Evolutionary conservation across 305 asterid genomes (phyloP).

Genomic region (Euphrasia arctica): DNA sequence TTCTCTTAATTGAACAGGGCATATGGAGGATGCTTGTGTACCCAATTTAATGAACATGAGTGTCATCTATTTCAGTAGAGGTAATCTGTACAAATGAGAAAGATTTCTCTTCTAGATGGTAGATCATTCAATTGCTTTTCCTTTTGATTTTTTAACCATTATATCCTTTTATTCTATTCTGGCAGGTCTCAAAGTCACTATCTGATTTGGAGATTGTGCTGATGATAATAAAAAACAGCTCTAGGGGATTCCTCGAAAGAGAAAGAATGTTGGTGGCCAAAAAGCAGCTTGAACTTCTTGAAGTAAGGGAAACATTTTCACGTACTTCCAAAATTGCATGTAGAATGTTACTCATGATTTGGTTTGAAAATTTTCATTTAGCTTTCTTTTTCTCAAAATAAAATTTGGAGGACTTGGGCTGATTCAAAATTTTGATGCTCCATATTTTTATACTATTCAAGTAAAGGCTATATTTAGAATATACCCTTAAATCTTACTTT

Average conservation of each 20-base stretch:
- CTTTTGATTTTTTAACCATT: not conserved
- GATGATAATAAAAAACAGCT: conserved; percentile 75
- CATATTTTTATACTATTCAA: no score
- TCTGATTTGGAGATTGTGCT: conserved; percentile 87
- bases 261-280: conserved; percentile 62
- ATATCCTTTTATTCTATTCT: conserved; percentile 13
- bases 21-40: no score
- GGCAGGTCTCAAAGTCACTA: no score
- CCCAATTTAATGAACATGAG: no score
- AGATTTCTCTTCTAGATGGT: no score
- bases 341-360: conserved; percentile 17
- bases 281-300: conserved; percentile 85
- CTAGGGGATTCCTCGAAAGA: conserved; percentile 69
- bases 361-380: conserved; percentile 20
- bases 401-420: conserved; percentile 20
- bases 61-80: no score
- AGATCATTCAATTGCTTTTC: conserved; percentile 2
- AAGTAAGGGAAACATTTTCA: conserved; percentile 47
- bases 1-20: no score
- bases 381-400: conserved; percentile 14
- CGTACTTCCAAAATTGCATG: conserved; percentile 17
- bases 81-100: no score
- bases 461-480: no score
- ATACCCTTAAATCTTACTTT: no score
- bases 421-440: no score